Conservation (phyloP, 2,329 filamentous ascomycete genomes). For the Hymenotorrendiella dingleyae region DNA sequence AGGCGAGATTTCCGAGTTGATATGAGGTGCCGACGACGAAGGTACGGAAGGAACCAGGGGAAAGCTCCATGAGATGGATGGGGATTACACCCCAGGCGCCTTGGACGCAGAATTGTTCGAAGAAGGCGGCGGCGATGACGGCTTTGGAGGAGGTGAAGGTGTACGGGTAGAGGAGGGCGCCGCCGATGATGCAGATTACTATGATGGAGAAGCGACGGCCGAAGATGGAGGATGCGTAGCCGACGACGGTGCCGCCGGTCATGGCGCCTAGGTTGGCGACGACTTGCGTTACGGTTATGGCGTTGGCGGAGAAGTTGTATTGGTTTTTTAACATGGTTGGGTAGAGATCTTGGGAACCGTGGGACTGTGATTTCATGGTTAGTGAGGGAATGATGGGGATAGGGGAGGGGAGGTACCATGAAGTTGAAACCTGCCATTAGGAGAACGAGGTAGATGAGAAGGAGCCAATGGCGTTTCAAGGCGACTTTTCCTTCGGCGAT, state of each 20-base stretch:
- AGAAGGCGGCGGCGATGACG: constrained; percentile 77
- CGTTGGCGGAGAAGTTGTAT: constrained; percentile 35
- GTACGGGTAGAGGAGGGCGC: constrained; percentile 63
- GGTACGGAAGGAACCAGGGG: constrained; percentile 63
- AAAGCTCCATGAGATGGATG: constrained; percentile 69
- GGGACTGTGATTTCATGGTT: constrained; percentile 27
- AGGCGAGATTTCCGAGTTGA: constrained; percentile 71
- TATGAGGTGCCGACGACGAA: constrained; percentile 67
- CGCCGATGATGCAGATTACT: constrained; percentile 44
- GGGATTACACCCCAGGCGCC: constrained; percentile 71
- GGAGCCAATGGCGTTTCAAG: constrained; percentile 70
- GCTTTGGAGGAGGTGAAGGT: constrained; percentile 57
- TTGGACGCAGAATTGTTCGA: constrained; percentile 74
- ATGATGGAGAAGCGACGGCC: constrained; percentile 65
- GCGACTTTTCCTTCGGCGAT: constrained; percentile 72
- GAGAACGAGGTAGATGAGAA: constrained; percentile 75
- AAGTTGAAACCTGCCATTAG: constrained; percentile 92
- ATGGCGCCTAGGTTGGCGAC: constrained; percentile 68
- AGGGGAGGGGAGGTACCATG: too few relatives aligned
- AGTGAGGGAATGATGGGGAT: too few relatives aligned
- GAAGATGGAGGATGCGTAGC: constrained; percentile 61
- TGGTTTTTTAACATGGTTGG: constrained; percentile 55
- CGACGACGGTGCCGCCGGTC: constrained; percentile 57
- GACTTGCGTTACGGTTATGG: constrained; percentile 64
- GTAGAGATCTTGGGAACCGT: constrained; percentile 45